Percentiles rank a stretch among this genome's conserved stretches.
phyloP scores from a whole-genome alignment of 106 monocot genomes.

The Platanthera guangdongensis region DNA sequence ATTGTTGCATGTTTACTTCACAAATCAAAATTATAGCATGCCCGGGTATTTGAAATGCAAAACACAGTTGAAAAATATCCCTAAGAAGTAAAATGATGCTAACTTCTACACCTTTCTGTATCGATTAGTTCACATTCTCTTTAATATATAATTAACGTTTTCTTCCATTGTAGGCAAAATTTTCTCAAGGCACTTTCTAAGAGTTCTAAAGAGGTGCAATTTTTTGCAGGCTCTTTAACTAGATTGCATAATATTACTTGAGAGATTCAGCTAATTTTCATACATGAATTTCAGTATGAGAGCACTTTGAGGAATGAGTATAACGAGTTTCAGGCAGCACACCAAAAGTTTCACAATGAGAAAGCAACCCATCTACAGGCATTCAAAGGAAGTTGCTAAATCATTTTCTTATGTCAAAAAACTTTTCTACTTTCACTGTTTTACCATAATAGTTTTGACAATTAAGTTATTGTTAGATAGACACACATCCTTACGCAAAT shows the following conservation, averaged over 20 bases:
- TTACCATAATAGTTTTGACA: neutral
- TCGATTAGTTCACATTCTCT: neutral
- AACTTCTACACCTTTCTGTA: neutral
- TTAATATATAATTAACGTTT: neutral
- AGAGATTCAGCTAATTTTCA: neutral
- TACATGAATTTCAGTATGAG: conserved; percentile 44
- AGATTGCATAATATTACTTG: conserved; percentile 1
- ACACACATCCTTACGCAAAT: neutral
- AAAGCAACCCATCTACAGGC: conserved; percentile 44
- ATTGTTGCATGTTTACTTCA: too few relatives aligned
- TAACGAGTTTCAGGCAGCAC: conserved; percentile 44
- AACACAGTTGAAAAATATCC: neutral
- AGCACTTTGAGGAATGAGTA: conserved; percentile 48
- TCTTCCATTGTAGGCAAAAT: conserved; percentile 32
- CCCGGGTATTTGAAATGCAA: neutral
- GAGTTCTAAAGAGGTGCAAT: conserved; percentile 53
- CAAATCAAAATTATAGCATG: too few relatives aligned
- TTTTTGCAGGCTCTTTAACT: neutral
- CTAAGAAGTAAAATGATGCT: neutral
- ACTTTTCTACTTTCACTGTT: neutral
- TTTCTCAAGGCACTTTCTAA: conserved; percentile 52
- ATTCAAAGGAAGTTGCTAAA: conserved; percentile 40
- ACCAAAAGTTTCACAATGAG: conserved; percentile 51
- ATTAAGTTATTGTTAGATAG: neutral
- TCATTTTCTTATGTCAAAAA: neutral